These are phyloP conservation scores for Furcasterigmium sp. DNA, from an alignment of 2,329 filamentous ascomycete species.

Conservation along the genomic window DNA sequence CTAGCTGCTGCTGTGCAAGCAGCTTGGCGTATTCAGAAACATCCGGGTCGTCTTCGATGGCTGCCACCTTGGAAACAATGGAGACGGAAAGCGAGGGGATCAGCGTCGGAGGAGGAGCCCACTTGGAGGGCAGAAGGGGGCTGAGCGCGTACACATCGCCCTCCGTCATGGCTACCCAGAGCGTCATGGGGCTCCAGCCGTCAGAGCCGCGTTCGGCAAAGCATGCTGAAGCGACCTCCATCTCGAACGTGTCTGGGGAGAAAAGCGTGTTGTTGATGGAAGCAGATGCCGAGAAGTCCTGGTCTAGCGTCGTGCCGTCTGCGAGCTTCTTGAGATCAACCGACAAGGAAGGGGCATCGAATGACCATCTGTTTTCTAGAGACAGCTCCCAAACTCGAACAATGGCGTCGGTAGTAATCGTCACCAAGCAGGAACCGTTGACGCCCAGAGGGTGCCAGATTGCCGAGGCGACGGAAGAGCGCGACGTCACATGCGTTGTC, in stretches of 20 bases:
- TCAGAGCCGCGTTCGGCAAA: constrained; percentile 66
- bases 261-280: constrained; percentile 74
- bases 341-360: constrained; percentile 75
- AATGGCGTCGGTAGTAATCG: constrained; percentile 80
- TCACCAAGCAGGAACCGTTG: constrained; percentile 75
- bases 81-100: constrained; percentile 79
- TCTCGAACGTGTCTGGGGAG: constrained; percentile 84
- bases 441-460: constrained; percentile 92
- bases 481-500: constrained; percentile 83
- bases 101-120: constrained; percentile 71
- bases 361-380: constrained; percentile 77
- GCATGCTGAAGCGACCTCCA: constrained; percentile 86
- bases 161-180: constrained; percentile 93
- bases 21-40: constrained; percentile 48
- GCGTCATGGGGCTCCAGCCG: constrained; percentile 92
- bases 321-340: constrained; percentile 86
- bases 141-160: constrained; percentile 93
- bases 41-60: constrained; percentile 53
- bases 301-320: constrained; percentile 74
- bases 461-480: constrained; percentile 72
- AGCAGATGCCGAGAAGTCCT: constrained; percentile 75
- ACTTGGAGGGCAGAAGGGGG: constrained; percentile 80
- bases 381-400: constrained; percentile 90
- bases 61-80: constrained; percentile 68
- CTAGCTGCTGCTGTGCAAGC: constrained; percentile 58